These are phyloP conservation scores for Candida railenensis DNA, from an alignment of 805 yeast genomes.

Conservation along the genomic window DNA sequence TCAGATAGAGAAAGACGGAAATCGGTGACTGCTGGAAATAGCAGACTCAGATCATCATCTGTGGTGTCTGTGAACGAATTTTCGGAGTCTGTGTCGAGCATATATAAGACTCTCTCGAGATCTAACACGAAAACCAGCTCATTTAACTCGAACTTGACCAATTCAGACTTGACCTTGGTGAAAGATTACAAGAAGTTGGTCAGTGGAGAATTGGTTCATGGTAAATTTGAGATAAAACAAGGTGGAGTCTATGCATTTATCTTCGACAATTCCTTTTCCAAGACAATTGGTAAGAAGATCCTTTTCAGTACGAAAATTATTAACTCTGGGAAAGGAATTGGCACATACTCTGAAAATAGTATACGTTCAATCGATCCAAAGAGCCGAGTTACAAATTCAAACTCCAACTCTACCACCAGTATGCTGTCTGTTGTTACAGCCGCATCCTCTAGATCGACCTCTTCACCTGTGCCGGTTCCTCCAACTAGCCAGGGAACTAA, in stretches of 20 bases:
- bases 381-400: neutral
- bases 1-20: neutral
- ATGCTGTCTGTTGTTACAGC: neutral
- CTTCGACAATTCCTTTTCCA: conserved; percentile 89
- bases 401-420: neutral
- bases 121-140: conserved; percentile 20
- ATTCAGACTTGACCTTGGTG: conserved; percentile 46
- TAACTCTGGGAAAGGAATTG: conserved; percentile 5
- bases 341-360: neutral
- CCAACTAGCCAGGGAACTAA: neutral
- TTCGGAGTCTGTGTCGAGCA: conserved; percentile 22
- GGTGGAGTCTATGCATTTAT: conserved; percentile 84
- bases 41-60: conserved; percentile 23
- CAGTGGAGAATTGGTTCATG: conserved; percentile 63
- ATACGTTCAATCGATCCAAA: neutral
- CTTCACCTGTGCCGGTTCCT: neutral
- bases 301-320: conserved; percentile 49
- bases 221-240: conserved; percentile 53
- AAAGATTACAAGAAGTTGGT: conserved; percentile 54
- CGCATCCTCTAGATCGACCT: neutral
- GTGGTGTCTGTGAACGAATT: conserved; percentile 33
- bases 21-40: neutral
- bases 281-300: conserved; percentile 78
- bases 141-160: conserved; percentile 38
- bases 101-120: conserved; percentile 34